Conservation (phyloP, 2,329 filamentous ascomycete genomes). For the Dothidotthia symphoricarpi region DNA sequence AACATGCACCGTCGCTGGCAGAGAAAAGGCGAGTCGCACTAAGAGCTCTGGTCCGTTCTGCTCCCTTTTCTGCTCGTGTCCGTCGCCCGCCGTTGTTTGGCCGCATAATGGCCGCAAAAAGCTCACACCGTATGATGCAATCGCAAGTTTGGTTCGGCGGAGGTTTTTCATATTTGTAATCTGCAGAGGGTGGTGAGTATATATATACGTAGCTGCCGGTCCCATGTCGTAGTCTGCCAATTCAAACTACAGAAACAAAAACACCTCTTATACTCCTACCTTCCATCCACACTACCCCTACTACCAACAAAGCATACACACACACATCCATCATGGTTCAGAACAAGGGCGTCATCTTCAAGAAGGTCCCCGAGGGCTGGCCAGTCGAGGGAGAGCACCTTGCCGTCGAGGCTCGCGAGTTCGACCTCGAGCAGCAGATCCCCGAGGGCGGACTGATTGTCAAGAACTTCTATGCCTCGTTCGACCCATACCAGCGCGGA, state of each 20-base stretch:
- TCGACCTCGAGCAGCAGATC: slow-evolving; percentile 62
- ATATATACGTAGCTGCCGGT: slow-evolving; percentile 1
- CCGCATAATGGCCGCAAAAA: no score
- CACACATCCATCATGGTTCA: slow-evolving; percentile 48
- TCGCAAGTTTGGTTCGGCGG: slow-evolving; percentile 4
- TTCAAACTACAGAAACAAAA: no score
- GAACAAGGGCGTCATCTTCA: slow-evolving; percentile 78
- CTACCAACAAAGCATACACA: slow-evolving; percentile 6
- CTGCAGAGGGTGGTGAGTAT: slow-evolving; percentile 1
- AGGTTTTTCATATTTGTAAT: slow-evolving; percentile 5
- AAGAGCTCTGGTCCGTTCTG: no score
- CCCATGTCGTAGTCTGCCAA: no score
- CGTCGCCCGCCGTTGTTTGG: no score
- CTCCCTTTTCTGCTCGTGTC: no score
- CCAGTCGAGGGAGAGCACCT: slow-evolving; percentile 72
- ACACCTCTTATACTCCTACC: not conserved
- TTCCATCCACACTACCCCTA: slow-evolving; percentile 3
- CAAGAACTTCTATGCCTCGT: slow-evolving; percentile 71
- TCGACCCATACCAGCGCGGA: slow-evolving; percentile 82
- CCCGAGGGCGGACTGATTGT: slow-evolving; percentile 66
- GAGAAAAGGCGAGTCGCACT: no score
- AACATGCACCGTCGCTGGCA: no score
- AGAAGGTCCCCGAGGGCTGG: slow-evolving; percentile 62
- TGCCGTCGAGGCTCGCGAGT: slow-evolving; percentile 61
- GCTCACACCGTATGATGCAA: slow-evolving; percentile 5